Evolutionary conservation across 129 eudicot genomes (phyloP).

Genomic region (Saussurea involucrata): DNA sequence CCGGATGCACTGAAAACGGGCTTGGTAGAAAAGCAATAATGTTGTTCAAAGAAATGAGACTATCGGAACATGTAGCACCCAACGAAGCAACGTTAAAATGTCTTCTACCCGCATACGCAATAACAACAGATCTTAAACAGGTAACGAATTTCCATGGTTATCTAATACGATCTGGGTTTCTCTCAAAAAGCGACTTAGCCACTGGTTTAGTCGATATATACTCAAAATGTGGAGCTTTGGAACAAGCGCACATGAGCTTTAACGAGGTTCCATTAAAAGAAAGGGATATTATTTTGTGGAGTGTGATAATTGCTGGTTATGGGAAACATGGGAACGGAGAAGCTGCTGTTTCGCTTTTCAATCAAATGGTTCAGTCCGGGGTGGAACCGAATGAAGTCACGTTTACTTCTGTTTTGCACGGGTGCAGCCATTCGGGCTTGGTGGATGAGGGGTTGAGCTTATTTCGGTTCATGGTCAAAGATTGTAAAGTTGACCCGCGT

Average conservation of each 20-base stretch:
- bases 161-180: constrained; percentile 55
- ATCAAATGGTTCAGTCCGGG: constrained; percentile 57
- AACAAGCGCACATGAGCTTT: constrained; percentile 49
- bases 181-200: constrained; percentile 42
- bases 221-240: constrained; percentile 62
- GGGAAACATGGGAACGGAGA: constrained; percentile 66
- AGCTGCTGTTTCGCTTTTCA: constrained; percentile 49
- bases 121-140: constrained; percentile 57
- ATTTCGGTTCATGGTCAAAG: constrained; percentile 46
- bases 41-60: constrained; percentile 59
- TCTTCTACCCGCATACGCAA: constrained; percentile 66
- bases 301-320: constrained; percentile 73
- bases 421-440: constrained; percentile 74
- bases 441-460: constrained; percentile 71
- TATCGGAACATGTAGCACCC: constrained; percentile 35
- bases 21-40: constrained; percentile 46
- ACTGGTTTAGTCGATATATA: constrained; percentile 71
- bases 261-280: constrained; percentile 35
- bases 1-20: constrained; percentile 51
- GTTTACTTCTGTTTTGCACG: constrained; percentile 70
- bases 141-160: constrained; percentile 53
- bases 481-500: constrained; percentile 27
- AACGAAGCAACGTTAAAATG: constrained; percentile 67
- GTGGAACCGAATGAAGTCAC: constrained; percentile 78
- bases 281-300: constrained; percentile 63